Evolutionary conservation across 2,329 filamentous ascomycete species (phyloP), one percentile per base, ranked within the genome.

Genomic region (Cryphonectria radicalis): DNA sequence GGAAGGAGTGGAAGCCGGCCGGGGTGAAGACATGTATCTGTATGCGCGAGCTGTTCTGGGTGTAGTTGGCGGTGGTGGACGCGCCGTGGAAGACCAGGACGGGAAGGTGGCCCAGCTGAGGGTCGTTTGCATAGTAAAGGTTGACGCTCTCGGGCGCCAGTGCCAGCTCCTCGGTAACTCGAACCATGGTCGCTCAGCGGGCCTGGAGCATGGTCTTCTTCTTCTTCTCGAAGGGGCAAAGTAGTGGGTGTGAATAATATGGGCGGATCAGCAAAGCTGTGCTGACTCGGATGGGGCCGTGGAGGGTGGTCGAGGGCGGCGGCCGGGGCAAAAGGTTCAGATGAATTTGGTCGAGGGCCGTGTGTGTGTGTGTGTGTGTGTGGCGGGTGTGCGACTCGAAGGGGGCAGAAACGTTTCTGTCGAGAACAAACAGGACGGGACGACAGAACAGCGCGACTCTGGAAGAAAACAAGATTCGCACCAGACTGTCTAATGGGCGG

Each of bases 1-100:
- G 91, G 80, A 95, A 99, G 76, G 92, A 95, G 78, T 93, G 92
- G 76, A 97, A 92, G 75, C 96, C 96, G 74, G 94, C 95, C 2
- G 94, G 90, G 73, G 93, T 93, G 83, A 97, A 93, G 81, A 99
- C 89, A 82, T 98, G 96, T 74, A 96, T 89, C 84, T 98, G 95
- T 76, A 98, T 95, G 81, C 96, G 92, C 74, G 95, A 98, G 82
- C 92, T 95, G 82, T 94, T 97, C 78, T 91, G 90, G 65, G 90
- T 93, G 75, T 92, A 92, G 82, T 97, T 97, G 77, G 93, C 91
- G 60, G 94, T 97, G 42, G 95, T 94, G 63, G 95, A 95, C 22
- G 94, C 90, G 19, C 95, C 95, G 81, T 98, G 93, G 86, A 98
- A 98, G 81, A 98, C 88, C 76, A 98, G 87, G 76, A 98, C 86